Conservation (phyloP, 192 early-diverging fungal genomes). For the Diversispora eburnea region DNA sequence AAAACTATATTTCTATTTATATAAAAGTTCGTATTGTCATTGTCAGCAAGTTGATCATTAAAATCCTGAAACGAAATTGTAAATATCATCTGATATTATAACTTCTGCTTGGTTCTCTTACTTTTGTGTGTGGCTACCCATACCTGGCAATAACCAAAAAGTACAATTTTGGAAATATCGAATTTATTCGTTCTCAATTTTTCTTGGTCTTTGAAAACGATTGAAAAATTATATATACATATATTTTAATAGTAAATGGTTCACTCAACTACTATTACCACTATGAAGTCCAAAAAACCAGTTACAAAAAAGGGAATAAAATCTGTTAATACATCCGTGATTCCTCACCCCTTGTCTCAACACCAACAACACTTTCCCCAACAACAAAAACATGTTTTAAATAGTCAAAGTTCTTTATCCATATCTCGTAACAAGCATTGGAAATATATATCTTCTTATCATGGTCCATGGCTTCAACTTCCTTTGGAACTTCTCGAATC, state of each 20-base stretch:
- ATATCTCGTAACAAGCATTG: constrained; percentile 28
- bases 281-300: constrained; percentile 6
- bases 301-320: constrained; percentile 8
- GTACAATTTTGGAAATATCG: not conserved
- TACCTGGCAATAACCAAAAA: not conserved
- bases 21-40: no score
- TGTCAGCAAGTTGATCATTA: no score
- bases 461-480: constrained; percentile 32
- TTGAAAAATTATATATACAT: not conserved
- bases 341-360: not conserved
- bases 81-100: not conserved
- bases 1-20: no score
- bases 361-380: not conserved
- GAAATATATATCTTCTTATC: constrained; percentile 32
- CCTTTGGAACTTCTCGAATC: constrained; percentile 28
- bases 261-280: constrained; percentile 9
- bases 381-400: not conserved
- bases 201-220: not conserved
- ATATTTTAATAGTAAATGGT: constrained; percentile 11
- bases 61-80: not conserved
- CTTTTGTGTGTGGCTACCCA: not conserved
- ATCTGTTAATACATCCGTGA: not conserved
- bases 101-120: not conserved
- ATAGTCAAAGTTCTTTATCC: constrained; percentile 13
- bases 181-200: not conserved